Evolutionary conservation across 441 rosid species (phyloP), one percentile per base, ranked within the genome.

Genomic region (Eutrema salsugineum): DNA sequence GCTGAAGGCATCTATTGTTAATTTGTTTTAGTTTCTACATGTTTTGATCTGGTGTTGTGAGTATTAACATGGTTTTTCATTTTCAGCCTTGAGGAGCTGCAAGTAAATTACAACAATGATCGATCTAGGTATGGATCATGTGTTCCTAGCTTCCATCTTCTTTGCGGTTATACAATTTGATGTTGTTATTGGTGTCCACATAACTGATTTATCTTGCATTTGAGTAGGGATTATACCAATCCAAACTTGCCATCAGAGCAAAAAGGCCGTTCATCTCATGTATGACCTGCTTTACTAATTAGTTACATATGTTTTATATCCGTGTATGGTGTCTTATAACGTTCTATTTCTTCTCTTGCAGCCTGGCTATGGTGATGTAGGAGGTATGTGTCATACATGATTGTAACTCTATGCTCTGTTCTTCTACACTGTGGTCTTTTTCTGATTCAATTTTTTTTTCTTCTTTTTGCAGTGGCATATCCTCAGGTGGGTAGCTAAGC

Each of bases 71-170:
- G 42, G 33, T 76, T n/a, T 24, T 74, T 70, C 82, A 49, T 72
- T 46, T 79, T 16, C 80, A 95, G 99, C 87, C 94, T 95, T 79
- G 98, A 95, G 63, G 99, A 95, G 79, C 78, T 95, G 83, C 99
- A 95, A 88, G 99, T 93, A 74, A 90, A 91, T 87, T 93, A 89
- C 87, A 95, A 95, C 77, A 93, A 93, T 72, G 99, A 95, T 64
- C 88, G 97, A 36, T 95, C 99, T 32, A 93, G 99, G 99, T 89
- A 55, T 61, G 75, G 19, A 20, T 79, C 64, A 35, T 43, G 40
- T 56, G 32, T 33, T 8, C 42, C 14, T 27, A 1, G 47, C 38
- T 32, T 61, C 44, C 19, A 62, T 53, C 6, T 64, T 51, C 32
- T 38, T 32, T 14, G 5, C 1, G 6, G 46, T 69, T 43, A 50